Base-by-base conservation (phyloP, 352 stramenopile genomes). In the Globisporangium irregulare region DNA sequence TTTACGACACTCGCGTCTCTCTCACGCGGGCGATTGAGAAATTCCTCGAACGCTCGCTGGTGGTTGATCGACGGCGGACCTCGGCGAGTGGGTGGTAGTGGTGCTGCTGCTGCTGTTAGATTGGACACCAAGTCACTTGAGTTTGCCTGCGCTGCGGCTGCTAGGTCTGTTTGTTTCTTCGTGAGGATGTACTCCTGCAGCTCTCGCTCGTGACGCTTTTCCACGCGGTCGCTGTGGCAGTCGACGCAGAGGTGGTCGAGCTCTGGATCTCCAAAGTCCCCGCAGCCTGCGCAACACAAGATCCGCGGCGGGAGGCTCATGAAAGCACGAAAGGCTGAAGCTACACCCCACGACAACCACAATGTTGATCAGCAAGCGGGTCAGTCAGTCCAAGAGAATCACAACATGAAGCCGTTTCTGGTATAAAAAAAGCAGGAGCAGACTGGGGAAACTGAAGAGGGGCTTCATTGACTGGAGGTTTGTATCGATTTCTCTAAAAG, bases 221-320 rank as follows among this genome's bases (percentile, higher is more conserved):
- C 82, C 18, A 77, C 56, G 9, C 76, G 79, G 59, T 90, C 82
- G 10, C 66, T 76, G 65, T 93, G 74, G 55, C 83, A 93, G 53
- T 89, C 82, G 25, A 89, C 80, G 46, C 86, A 93, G 14, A 93
- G 61, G 53, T 81, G 84, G 4, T 81, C 72, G 24, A 91, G 73
- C 24, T 92, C 84, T 0, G 77, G 71, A 55, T 92, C 80, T 4
- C 83, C 86, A 25, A 80, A 72, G 51, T 85, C 79, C 2, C 83
- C 83, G 43, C 83, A 92, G 29, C 82, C 83, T 22, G 80, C 69
- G 1, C 72, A 76, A 38, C 83, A 93, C 32, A 81, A 71, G 18
- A 86, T 73, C 62, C 73, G 77, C 4, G 78, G 72, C 10, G 77
- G 71, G 20, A 80, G 53, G 58, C 79, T 90, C 84, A 92, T 92